These are phyloP conservation scores for Phalaenopsis hybrid DNA, from an alignment of 116 monocot species.

Conservation along the genomic window DNA sequence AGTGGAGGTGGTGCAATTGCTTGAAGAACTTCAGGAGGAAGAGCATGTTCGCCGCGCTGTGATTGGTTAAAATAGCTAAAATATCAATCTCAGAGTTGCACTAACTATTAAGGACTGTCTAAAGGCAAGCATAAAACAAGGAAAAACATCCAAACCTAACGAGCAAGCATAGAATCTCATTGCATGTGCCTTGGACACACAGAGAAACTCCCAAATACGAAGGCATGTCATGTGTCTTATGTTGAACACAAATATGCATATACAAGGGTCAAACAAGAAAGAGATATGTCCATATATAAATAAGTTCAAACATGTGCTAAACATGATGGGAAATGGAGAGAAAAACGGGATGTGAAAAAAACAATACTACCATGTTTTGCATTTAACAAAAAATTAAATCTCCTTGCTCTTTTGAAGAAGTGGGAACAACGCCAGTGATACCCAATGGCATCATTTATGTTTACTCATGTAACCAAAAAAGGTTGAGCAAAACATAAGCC, in stretches of 20 bases:
- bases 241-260: neutral
- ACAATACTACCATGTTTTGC: neutral
- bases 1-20: constrained; percentile 67
- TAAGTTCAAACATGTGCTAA: neutral
- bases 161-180: neutral
- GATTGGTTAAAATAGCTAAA: neutral
- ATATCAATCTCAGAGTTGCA: neutral
- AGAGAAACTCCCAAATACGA: neutral
- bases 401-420: neutral
- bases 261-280: neutral
- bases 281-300: neutral
- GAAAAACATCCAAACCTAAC: neutral
- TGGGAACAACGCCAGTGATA: neutral
- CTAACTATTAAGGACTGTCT: neutral
- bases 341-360: neutral
- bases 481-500: neutral
- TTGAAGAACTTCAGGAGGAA: constrained; percentile 72
- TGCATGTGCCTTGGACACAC: neutral
- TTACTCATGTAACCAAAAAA: neutral
- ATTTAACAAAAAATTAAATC: neutral
- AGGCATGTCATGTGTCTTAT: neutral
- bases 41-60: constrained; percentile 65
- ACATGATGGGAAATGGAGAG: neutral
- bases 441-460: neutral
- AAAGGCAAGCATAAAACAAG: neutral